A percentile compares a stretch with the other conserved stretches of the same genome.
Evolutionary conservation across 2,329 filamentous ascomycete genomes (phyloP).

Genomic region (Graphilbum fragrans): DNA sequence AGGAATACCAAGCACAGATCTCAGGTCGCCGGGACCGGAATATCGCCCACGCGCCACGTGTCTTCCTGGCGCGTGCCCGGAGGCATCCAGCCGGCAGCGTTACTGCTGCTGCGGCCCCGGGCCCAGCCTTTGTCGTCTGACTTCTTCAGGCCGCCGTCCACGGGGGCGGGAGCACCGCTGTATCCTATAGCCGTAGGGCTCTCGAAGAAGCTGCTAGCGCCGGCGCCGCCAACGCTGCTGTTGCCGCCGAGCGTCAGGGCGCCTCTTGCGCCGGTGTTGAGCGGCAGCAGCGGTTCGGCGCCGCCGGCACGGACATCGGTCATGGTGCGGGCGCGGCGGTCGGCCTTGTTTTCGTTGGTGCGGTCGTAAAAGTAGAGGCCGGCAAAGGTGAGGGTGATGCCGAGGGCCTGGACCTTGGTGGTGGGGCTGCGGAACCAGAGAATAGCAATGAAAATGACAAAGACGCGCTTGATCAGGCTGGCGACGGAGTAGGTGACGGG

Average conservation of each 20-base stretch:
- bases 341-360: conserved; percentile 78
- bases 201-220: conserved; percentile 22
- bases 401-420: conserved; percentile 67
- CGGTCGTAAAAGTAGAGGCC: conserved; percentile 94
- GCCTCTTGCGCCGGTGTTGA: conserved; percentile 25
- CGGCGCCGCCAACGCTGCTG: conserved; percentile 3
- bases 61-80: conserved; percentile 77
- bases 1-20: not conserved
- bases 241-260: not conserved
- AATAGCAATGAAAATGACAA: conserved; percentile 89
- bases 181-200: conserved; percentile 15
- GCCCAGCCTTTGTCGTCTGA: conserved; percentile 33
- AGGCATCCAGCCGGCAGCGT: conserved; percentile 52
- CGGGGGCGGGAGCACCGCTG: no score
- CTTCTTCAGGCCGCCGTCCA: conserved; percentile 40
- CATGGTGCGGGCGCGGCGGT: conserved; percentile 65
- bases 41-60: conserved; percentile 51
- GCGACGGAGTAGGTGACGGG: conserved; percentile 97
- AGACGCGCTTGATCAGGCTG: conserved; percentile 91
- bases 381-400: conserved; percentile 79
- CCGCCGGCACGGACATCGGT: conserved; percentile 23
- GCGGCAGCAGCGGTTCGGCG: conserved; percentile 51
- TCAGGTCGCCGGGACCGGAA: conserved; percentile 11
- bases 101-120: conserved; percentile 30
- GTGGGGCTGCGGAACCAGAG: conserved; percentile 92